A percentile compares a stretch with the other conserved stretches of the same genome.
phyloP scores from a whole-genome alignment of 2,329 filamentous ascomycete species.

The Leptographium flavum region DNA sequence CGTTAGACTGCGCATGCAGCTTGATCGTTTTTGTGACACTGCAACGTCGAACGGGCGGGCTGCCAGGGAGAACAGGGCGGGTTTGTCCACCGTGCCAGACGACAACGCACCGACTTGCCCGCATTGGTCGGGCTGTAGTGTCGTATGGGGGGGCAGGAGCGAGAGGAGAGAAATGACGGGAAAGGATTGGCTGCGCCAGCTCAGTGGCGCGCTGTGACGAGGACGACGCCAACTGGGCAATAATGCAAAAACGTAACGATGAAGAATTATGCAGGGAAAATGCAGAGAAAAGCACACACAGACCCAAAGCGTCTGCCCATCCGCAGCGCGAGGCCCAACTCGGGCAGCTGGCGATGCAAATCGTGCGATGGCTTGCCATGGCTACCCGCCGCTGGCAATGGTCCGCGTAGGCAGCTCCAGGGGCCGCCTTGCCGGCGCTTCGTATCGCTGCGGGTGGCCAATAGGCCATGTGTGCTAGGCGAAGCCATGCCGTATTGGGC shows the following conservation, averaged over 20 bases:
- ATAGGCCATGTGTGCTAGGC: neutral
- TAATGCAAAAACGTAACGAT: too few species aligned
- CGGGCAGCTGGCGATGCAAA: neutral
- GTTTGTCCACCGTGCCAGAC: too few species aligned
- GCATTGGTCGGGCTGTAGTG: too few species aligned
- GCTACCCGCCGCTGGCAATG: too few species aligned
- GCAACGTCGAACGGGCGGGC: neutral
- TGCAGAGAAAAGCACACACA: neutral
- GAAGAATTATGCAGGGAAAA: neutral
- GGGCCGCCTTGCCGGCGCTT: neutral
- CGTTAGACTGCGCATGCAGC: constrained; percentile 4
- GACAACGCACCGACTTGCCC: too few species aligned
- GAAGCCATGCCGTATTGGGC: neutral
- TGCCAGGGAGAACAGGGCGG: too few species aligned
- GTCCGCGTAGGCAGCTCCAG: neutral
- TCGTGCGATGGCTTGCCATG: neutral
- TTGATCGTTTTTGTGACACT: constrained; percentile 1
- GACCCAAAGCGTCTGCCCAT: neutral
- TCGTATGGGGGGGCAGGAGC: too few species aligned
- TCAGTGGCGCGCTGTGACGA: neutral
- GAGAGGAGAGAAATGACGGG: too few species aligned
- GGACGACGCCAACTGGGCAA: neutral
- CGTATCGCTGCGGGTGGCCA: neutral
- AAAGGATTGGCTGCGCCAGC: too few species aligned
- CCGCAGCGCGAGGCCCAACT: neutral